A percentile compares a stretch with the other conserved stretches of the same genome.
Evolutionary conservation across 1,284 basidiomycete species (phyloP).

Genomic region (Entoloma clypeatum): DNA sequence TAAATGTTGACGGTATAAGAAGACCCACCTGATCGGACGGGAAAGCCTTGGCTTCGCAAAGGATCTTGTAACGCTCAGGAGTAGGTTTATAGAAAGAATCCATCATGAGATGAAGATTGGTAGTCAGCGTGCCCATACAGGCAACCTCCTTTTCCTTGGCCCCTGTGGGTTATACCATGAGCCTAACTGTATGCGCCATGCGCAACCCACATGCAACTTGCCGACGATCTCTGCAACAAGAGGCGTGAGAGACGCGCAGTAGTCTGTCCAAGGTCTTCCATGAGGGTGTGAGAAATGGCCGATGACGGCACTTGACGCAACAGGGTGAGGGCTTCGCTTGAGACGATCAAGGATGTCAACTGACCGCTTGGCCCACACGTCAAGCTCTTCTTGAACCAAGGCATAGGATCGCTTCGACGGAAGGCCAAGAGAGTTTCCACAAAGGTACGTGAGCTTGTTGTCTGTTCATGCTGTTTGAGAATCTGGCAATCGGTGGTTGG

Average conservation of each 20-base stretch:
- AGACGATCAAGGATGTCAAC: constrained; percentile 20
- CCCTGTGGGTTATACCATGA: constrained; percentile 45
- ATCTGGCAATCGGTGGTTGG: constrained; percentile 5
- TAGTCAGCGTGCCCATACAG: constrained; percentile 91
- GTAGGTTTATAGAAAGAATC: constrained; percentile 93
- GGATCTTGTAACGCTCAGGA: constrained; percentile 81
- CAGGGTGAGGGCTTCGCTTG: constrained; percentile 5
- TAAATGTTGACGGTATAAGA: constrained; percentile 7
- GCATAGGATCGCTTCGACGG: constrained; percentile 71
- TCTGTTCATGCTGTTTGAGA: constrained; percentile 31
- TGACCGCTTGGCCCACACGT: constrained; percentile 84
- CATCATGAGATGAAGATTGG: constrained; percentile 94
- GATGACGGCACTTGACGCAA: constrained; percentile 67
- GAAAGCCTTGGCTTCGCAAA: constrained; percentile 93
- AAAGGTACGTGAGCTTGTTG: constrained; percentile 77
- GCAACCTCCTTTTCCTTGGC: constrained; percentile 87
- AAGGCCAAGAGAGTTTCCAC: constrained; percentile 93
- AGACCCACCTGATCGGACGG: constrained; percentile 85
- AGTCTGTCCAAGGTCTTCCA: constrained; percentile 79
- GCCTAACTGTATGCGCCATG: constrained; percentile 12
- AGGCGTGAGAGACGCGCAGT: constrained; percentile 71
- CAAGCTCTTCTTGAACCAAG: constrained; percentile 81
- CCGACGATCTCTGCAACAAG: constrained; percentile 84
- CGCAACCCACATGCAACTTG: constrained; percentile 30
- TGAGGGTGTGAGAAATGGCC: constrained; percentile 92